Conservation (phyloP, 768 basidiomycete species). For the Suillus fuscotomentosus region DNA sequence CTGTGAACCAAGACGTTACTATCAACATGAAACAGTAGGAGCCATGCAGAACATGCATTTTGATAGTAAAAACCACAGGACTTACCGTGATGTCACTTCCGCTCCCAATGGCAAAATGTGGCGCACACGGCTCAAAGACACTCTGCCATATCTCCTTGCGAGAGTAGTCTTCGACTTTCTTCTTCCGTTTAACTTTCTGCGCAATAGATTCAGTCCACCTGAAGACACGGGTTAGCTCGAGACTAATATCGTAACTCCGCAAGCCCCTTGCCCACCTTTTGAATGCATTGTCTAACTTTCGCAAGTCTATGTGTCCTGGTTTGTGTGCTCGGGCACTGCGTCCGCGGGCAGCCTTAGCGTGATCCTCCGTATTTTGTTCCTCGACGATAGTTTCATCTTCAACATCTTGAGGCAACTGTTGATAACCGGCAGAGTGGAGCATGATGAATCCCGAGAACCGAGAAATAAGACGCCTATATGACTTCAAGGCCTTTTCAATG, state of each 20-base stretch:
- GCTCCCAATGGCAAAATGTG: slow-evolving; percentile 30
- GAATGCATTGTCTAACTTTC: slow-evolving; percentile 79
- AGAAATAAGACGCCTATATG: not conserved
- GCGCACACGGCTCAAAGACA: slow-evolving; percentile 68
- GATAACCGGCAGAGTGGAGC: slow-evolving; percentile 46
- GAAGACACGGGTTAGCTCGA: slow-evolving; percentile 3
- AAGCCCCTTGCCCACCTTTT: slow-evolving; percentile 51
- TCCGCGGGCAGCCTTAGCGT: slow-evolving; percentile 22
- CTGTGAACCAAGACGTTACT: slow-evolving; percentile 33
- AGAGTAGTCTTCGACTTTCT: slow-evolving; percentile 62
- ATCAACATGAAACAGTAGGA: not conserved
- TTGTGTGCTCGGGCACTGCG: slow-evolving; percentile 32
- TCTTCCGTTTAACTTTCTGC: slow-evolving; percentile 80
- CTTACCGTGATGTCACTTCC: slow-evolving; percentile 22
- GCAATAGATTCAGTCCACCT: slow-evolving; percentile 90
- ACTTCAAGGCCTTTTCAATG: not conserved
- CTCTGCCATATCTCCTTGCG: slow-evolving; percentile 77
- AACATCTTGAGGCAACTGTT: slow-evolving; percentile 41
- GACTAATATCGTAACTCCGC: not conserved
- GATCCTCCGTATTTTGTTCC: slow-evolving; percentile 16
- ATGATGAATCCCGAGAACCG: slow-evolving; percentile 22
- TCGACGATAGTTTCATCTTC: slow-evolving; percentile 39
- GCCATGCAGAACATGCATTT: not conserved
- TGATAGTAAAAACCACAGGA: not conserved
- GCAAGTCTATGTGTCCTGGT: slow-evolving; percentile 73